Conservation (phyloP, 352 stramenopile genomes). For the Phytophthora boehmeriae region DNA sequence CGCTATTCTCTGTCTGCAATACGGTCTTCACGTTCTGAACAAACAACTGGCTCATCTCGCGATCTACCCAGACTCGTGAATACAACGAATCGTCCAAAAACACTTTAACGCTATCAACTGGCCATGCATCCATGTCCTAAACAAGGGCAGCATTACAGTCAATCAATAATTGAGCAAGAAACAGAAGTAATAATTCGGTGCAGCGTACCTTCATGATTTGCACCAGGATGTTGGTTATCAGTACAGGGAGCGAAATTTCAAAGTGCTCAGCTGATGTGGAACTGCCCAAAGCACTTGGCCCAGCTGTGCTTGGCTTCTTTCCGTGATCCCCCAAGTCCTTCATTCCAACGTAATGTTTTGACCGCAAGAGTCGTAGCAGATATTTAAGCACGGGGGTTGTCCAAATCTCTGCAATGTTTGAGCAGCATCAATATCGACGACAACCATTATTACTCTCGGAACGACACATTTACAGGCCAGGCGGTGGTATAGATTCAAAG, state of each 20-base stretch:
- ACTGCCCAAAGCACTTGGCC: conserved; percentile 17
- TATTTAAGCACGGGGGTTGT: conserved; percentile 75
- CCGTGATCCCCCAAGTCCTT: conserved; percentile 43
- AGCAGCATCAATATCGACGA: background rate
- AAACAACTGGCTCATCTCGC: conserved; percentile 80
- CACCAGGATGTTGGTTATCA: conserved; percentile 76
- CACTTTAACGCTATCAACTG: conserved; percentile 85
- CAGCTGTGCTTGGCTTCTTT: conserved; percentile 32
- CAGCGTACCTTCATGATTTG: conserved; percentile 62
- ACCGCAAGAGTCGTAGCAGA: conserved; percentile 75
- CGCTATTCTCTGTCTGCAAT: conserved; percentile 29
- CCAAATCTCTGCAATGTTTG: conserved; percentile 47
- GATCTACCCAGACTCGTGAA: conserved; percentile 83
- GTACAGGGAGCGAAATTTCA: conserved; percentile 70
- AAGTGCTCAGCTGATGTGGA: conserved; percentile 36
- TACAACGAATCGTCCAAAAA: conserved; percentile 87
- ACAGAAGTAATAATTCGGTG: background rate
- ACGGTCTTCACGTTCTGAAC: conserved; percentile 83
- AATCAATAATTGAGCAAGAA: background rate
- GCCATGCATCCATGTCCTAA: conserved; percentile 61
- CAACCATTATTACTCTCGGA: too few species aligned
- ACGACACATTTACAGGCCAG: background rate
- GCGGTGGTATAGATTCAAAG: background rate
- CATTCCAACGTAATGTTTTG: conserved; percentile 73
- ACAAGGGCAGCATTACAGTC: background rate